A percentile compares a stretch with the other conserved stretches of the same genome.
phyloP scores from a whole-genome alignment of 345 rosid genomes.

The Pugionium dolabratum region DNA sequence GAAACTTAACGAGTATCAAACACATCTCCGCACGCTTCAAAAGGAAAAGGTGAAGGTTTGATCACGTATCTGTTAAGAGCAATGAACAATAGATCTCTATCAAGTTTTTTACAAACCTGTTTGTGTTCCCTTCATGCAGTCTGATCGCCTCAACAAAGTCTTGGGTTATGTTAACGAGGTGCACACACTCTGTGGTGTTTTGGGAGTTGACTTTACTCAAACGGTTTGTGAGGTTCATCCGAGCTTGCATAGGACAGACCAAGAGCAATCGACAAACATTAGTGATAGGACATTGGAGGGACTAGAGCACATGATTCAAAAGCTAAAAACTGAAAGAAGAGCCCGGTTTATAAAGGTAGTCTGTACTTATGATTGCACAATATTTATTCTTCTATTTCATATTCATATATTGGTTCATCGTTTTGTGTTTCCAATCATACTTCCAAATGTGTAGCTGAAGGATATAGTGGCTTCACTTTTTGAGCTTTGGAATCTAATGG shows the following conservation, averaged over 20 bases:
- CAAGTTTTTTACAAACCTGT: not conserved
- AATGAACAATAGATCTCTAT: not conserved
- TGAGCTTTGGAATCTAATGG: conserved; percentile 95
- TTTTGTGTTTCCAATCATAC: not conserved
- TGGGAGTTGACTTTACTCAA: conserved; percentile 80
- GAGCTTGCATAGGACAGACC: conserved; percentile 65
- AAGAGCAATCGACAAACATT: conserved; percentile 81
- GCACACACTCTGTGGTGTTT: conserved; percentile 79
- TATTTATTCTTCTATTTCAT: not conserved
- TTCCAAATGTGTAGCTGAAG: conserved; percentile 62
- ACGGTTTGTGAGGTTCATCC: conserved; percentile 89
- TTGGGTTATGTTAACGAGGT: conserved; percentile 77
- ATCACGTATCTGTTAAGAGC: not conserved
- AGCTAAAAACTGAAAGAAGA: conserved; percentile 71
- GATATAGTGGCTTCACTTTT: conserved; percentile 58
- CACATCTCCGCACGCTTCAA: conserved; percentile 76
- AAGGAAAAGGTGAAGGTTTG: conserved; percentile 67
- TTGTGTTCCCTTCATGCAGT: conserved; percentile 54
- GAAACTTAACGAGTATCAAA: conserved; percentile 79
- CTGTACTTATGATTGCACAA: not conserved
- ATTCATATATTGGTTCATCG: not conserved
- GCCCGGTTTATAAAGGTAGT: conserved; percentile 71
- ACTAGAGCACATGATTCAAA: conserved; percentile 64
- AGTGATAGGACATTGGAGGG: conserved; percentile 79
- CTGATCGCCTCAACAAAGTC: conserved; percentile 84